A percentile compares a stretch with the other conserved stretches of the same genome.
These are phyloP conservation scores for Akanthomyces lecanii DNA, from an alignment of 2,329 filamentous ascomycete species.

Conservation along the genomic window DNA sequence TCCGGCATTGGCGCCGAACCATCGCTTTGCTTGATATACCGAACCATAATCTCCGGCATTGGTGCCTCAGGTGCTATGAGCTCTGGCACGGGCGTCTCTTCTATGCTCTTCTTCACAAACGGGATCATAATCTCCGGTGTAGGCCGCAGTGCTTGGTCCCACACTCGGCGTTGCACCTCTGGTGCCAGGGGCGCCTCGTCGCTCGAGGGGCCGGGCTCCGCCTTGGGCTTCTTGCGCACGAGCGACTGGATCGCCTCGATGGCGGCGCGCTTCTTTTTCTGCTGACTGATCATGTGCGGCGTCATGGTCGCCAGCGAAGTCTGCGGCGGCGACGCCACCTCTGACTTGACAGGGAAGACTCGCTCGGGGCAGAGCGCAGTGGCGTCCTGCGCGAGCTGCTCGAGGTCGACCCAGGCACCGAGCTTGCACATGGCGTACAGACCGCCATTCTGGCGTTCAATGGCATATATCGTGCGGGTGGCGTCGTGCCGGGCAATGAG, in stretches of 20 bases:
- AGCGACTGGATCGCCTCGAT: conserved; percentile 62
- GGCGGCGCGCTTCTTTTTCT: conserved; percentile 53
- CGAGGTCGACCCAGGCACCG: conserved; percentile 60
- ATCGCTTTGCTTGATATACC: neutral
- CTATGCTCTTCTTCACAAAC: neutral
- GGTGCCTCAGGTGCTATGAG: neutral
- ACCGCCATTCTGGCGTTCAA: conserved; percentile 60
- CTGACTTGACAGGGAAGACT: conserved; percentile 23
- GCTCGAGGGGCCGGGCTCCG: conserved; percentile 1
- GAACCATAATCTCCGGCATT: neutral
- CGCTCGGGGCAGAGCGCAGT: conserved; percentile 36
- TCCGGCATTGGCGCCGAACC: neutral
- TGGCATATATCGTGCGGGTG: conserved; percentile 51
- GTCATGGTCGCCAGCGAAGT: conserved; percentile 33
- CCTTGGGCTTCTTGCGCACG: conserved; percentile 41
- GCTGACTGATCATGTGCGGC: conserved; percentile 44
- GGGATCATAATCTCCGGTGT: neutral
- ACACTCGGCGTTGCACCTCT: neutral
- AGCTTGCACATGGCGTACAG: conserved; percentile 67
- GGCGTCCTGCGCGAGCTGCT: conserved; percentile 47
- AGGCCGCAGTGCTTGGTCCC: neutral
- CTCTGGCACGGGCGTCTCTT: neutral
- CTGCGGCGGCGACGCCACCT: conserved; percentile 11
- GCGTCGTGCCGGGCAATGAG: conserved; percentile 59
- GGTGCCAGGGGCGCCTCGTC: neutral